Conservation (phyloP, 768 basidiomycete species). For the Rhizopogon sp. region DNA sequence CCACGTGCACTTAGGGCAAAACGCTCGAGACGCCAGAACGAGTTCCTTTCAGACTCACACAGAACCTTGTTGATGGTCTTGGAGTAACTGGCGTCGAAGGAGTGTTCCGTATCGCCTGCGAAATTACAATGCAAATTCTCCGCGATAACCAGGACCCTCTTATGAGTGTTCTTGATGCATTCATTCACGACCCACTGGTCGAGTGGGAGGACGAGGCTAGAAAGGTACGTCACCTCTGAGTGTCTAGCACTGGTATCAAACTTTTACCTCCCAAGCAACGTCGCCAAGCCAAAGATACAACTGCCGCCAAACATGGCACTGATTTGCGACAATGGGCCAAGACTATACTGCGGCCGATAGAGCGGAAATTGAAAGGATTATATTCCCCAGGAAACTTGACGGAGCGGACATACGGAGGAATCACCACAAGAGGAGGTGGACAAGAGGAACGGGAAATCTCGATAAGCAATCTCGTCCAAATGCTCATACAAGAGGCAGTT, state of each 20-base stretch:
- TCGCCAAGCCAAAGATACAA: slow-evolving; percentile 38
- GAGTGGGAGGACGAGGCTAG: slow-evolving; percentile 90
- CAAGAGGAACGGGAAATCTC: slow-evolving; percentile 44
- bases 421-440: slow-evolving; percentile 10
- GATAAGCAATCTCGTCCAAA: slow-evolving; percentile 85
- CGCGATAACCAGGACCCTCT: slow-evolving; percentile 89
- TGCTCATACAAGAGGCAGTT: slow-evolving; percentile 86
- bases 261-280: neutral
- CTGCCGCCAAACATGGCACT: slow-evolving; percentile 36
- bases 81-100: slow-evolving; percentile 95
- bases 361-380: slow-evolving; percentile 75
- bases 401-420: slow-evolving; percentile 29
- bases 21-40: slow-evolving; percentile 82
- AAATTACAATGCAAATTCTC: slow-evolving; percentile 83
- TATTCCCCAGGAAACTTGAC: slow-evolving; percentile 46
- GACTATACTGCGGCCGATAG: slow-evolving; percentile 73
- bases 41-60: slow-evolving; percentile 92
- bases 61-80: slow-evolving; percentile 87
- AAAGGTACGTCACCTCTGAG: slow-evolving; percentile 32
- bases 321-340: slow-evolving; percentile 68
- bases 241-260: neutral
- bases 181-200: slow-evolving; percentile 93
- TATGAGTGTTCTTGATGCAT: slow-evolving; percentile 94
- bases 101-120: slow-evolving; percentile 86
- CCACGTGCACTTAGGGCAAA: slow-evolving; percentile 50